phyloP scores from a whole-genome alignment of 306 rosid species.

The Trichosanthes cucumerina region DNA sequence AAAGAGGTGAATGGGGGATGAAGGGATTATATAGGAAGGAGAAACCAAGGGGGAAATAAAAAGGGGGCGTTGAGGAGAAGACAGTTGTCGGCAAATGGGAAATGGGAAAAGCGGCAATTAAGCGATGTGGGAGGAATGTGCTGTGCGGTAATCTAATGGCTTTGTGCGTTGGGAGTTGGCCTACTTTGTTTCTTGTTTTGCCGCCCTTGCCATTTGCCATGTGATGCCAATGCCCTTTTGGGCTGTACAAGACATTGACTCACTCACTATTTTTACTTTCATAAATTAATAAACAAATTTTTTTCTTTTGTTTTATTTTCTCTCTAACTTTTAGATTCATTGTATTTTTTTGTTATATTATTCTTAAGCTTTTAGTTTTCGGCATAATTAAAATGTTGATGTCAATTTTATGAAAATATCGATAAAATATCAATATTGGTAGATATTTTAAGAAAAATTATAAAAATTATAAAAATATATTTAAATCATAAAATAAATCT shows the following conservation, averaged over 20 bases:
- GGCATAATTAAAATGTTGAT: no score
- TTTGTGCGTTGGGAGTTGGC: constrained; percentile 12
- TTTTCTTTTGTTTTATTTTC: no score
- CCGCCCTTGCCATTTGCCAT: background rate
- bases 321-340: no score
- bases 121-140: background rate
- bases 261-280: background rate
- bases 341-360: no score
- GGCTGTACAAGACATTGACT: background rate
- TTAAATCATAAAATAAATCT: no score
- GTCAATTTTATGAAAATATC: no score
- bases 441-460: no score
- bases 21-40: background rate
- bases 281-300: no score
- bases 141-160: background rate
- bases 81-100: background rate
- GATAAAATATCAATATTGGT: no score
- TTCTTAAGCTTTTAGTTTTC: no score
- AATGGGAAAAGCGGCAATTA: background rate
- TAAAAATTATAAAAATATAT: no score
- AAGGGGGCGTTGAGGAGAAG: background rate
- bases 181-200: background rate
- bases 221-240: background rate
- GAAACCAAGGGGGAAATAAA: background rate
- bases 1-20: background rate